A percentile compares a stretch with the other conserved stretches of the same genome.
These are phyloP conservation scores for Fusarium brevicatenulatum DNA, from an alignment of 2,329 filamentous ascomycete genomes.

Conservation along the genomic window DNA sequence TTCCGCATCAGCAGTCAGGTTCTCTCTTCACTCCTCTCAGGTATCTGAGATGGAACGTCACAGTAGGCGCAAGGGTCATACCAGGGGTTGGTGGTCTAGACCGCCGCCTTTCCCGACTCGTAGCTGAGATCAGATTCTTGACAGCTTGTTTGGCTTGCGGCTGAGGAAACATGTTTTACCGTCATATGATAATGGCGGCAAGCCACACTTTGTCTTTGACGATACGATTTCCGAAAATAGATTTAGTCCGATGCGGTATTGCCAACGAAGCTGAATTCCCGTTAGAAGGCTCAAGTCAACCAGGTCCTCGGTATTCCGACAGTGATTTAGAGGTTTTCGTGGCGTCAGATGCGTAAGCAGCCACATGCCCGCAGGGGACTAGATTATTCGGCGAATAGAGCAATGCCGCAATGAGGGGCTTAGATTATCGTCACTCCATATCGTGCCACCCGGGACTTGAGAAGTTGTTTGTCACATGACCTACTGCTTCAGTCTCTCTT, in stretches of 20 bases:
- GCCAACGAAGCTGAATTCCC: rapidly evolving
- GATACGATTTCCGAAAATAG: not conserved
- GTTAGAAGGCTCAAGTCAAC: not conserved
- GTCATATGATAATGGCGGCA: not conserved
- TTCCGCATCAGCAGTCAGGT: not conserved
- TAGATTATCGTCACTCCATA: not conserved
- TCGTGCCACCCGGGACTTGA: not conserved
- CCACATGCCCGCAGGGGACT: not conserved
- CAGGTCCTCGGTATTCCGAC: not conserved
- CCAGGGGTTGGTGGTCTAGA: not conserved
- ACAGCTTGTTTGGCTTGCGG: not conserved
- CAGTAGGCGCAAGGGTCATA: not conserved
- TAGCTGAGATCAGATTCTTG: not conserved
- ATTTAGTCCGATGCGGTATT: no score
- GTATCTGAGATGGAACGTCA: not conserved
- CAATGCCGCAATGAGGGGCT: not conserved
- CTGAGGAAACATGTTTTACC: not conserved
- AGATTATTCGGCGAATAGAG: not conserved
- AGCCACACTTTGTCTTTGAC: not conserved
- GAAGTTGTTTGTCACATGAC: no score
- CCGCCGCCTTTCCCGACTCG: not conserved
- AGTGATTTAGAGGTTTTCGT: not conserved
- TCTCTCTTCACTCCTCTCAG: not conserved
- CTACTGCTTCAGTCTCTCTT: no score
- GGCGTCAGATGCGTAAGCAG: not conserved